Percentiles rank a stretch among this genome's conserved stretches.
Evolutionary conservation across 345 rosid species (phyloP).

Genomic region (Adansonia digitata): DNA sequence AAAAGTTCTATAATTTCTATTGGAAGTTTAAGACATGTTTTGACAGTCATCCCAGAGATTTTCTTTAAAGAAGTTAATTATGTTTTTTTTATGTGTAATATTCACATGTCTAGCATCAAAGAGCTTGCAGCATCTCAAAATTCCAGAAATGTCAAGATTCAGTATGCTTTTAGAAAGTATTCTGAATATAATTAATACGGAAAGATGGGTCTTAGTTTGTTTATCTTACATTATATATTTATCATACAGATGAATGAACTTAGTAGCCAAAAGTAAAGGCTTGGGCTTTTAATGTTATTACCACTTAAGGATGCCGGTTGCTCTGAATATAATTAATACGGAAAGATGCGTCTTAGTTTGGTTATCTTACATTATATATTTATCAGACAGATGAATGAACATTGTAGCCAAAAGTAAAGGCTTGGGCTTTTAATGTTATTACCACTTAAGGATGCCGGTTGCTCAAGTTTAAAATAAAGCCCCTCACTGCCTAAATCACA

Average conservation of each 20-base stretch:
- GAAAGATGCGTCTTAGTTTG: background rate
- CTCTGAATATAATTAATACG: background rate
- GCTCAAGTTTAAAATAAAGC: background rate
- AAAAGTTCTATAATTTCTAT: background rate
- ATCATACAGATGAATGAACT: background rate
- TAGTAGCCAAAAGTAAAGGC: background rate
- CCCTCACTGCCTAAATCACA: background rate
- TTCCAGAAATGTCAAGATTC: background rate
- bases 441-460: background rate
- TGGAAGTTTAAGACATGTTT: background rate
- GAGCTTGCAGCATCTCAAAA: no score
- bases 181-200: background rate
- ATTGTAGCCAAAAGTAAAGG: background rate
- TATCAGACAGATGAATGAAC: background rate
- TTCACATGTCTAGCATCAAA: no score
- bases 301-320: background rate
- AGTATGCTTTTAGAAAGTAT: background rate
- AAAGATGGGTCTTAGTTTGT: background rate
- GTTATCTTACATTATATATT: background rate
- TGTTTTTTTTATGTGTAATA: background rate
- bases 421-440: background rate
- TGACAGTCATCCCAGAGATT: background rate
- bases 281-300: background rate
- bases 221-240: background rate
- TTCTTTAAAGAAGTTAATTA: background rate